Conservation (phyloP, 495 filamentous ascomycete species). For the Hypoxylon lenormandii region DNA sequence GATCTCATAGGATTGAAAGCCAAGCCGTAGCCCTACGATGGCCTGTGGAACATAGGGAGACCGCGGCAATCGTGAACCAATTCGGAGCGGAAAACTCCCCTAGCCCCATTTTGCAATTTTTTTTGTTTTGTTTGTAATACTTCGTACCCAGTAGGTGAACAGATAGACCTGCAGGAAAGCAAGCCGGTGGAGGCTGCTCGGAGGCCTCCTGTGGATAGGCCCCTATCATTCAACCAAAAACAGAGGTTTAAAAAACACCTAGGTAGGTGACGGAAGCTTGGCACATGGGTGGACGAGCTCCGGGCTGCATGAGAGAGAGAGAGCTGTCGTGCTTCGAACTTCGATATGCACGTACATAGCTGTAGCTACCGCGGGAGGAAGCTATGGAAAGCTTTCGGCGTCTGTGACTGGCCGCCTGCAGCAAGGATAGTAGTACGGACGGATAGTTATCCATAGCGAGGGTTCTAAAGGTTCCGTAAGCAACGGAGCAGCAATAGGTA, state of each 20-base stretch:
- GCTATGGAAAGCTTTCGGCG: constrained; percentile 35
- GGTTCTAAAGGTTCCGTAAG: constrained; percentile 27
- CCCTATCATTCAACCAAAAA: constrained; percentile 27
- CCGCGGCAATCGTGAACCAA: constrained; percentile 15
- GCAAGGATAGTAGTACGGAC: constrained; percentile 24
- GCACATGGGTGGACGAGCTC: constrained; percentile 34
- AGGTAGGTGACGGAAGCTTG: constrained; percentile 26
- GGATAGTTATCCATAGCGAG: constrained; percentile 25
- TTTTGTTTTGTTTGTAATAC: no score
- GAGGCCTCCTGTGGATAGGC: constrained; percentile 37
- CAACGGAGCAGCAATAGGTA: constrained; percentile 15
- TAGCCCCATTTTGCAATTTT: constrained; percentile 25
- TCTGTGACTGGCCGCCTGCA: constrained; percentile 35
- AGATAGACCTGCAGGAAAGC: constrained; percentile 14
- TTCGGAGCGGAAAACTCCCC: constrained; percentile 24
- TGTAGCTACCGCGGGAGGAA: constrained; percentile 35
- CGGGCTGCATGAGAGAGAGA: constrained; percentile 27
- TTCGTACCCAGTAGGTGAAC: background rate
- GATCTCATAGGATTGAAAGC: constrained; percentile 33
- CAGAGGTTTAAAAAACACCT: background rate
- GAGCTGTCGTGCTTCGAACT: constrained; percentile 40
- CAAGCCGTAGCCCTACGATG: constrained; percentile 43
- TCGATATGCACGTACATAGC: constrained; percentile 42
- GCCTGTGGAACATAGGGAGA: constrained; percentile 28
- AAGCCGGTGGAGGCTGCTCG: constrained; percentile 21